phyloP scores from a whole-genome alignment of 345 rosid species.

The Litchi chinensis region DNA sequence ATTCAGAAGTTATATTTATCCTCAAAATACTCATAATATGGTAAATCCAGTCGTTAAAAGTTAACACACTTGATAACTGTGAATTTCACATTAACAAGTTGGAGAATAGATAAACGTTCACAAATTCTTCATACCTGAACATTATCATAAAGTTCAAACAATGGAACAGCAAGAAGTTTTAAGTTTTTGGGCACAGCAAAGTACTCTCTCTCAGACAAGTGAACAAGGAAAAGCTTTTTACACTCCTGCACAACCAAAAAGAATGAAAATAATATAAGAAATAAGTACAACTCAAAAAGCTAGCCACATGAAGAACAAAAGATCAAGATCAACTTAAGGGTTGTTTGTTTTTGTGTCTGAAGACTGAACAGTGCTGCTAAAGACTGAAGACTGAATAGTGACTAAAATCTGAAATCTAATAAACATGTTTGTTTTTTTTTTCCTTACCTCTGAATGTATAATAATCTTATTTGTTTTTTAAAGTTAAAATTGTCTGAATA shows the following conservation, averaged over 20 bases:
- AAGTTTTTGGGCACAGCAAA: conserved; percentile 96
- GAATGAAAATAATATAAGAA: background rate
- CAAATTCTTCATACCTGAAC: conserved; percentile 59
- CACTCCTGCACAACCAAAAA: conserved; percentile 71
- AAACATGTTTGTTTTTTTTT: too few relatives aligned
- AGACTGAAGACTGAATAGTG: too few relatives aligned
- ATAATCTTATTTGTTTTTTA: too few relatives aligned
- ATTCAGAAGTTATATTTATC: background rate
- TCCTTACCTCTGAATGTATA: too few relatives aligned
- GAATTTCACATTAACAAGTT: background rate
- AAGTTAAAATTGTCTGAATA: too few relatives aligned
- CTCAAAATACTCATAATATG: background rate
- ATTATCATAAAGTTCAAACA: conserved; percentile 96
- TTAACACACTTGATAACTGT: background rate
- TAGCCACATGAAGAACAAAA: background rate
- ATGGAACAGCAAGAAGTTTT: conserved; percentile 94
- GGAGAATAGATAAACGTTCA: background rate
- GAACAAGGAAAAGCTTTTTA: conserved; percentile 91
- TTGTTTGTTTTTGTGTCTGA: too few relatives aligned
- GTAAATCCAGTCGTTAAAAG: conserved; percentile 4
- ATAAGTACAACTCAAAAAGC: conserved; percentile 14
- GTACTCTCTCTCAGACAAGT: conserved; percentile 95
- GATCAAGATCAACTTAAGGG: background rate
- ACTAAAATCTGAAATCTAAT: too few relatives aligned
- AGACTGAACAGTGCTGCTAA: too few relatives aligned